Base-by-base conservation (phyloP, 2,329 filamentous ascomycete genomes). In the Didymella exigua region DNA sequence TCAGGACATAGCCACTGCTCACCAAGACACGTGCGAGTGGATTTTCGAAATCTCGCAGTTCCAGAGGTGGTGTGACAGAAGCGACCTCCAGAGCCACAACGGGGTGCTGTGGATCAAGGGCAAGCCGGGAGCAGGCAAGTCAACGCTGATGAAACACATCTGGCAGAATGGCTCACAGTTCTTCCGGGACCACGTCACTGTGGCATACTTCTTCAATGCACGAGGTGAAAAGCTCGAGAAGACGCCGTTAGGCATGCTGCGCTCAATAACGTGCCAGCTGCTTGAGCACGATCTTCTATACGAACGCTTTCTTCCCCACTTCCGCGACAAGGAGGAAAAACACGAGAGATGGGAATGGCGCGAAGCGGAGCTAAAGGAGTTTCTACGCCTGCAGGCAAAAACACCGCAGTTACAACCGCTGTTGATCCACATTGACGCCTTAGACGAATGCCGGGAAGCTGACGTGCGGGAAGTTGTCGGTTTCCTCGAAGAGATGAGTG, bases 391-490 rank as follows among this genome's bases (percentile, higher is more conserved):
- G n/a, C 31, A 57, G 24, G 67, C 63, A 63, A 59, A 16, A 9
- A 18, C 44, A 5, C 38, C 59, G 18, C 49, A 44, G 10, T 55
- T 70, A 1, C 56, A 62, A 16, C 34, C 37, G 9, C 59, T 71
- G 5, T 48, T 73, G 4, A 59, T 59, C 26, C 49, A 64, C 29
- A 65, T 75, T 1, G 79, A 82, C 46, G 81, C 80, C 0, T 68
- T 83, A 1, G 81, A 84, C 31, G 81, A 83, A 58, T 82, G 79
- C 50, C 69, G 79, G 6, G 76, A 80, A 44, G 47, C 64, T 1
- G 67, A 82, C 40, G 66, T 78, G 2, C 70, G 70, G 26, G 70
- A 75, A 0, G 81, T 83, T 76, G 62, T 82, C 1, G 36, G 60
- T 0, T 78, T 78, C 47, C 77, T 83, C 11, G 73, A 81, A 45